These are phyloP conservation scores for Russula earlei DNA, from an alignment of 768 basidiomycete genomes.

Conservation along the genomic window DNA sequence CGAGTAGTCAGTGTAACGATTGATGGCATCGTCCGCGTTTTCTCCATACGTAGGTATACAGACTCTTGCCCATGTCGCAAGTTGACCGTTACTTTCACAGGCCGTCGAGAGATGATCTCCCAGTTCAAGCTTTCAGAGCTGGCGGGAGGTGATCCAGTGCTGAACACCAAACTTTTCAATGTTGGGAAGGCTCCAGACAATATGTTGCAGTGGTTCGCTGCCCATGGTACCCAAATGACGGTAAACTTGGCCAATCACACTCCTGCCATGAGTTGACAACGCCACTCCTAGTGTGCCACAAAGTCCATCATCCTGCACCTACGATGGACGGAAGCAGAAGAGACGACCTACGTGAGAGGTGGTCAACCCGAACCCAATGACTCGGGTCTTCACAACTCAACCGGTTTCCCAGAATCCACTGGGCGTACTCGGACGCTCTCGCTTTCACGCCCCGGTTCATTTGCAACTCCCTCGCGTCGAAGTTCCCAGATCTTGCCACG, in stretches of 20 bases:
- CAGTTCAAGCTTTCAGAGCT: slow-evolving; percentile 83
- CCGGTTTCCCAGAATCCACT: slow-evolving; percentile 22
- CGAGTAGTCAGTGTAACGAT: slow-evolving; percentile 86
- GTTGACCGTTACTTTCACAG: slow-evolving; percentile 24
- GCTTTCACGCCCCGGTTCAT: slow-evolving; percentile 45
- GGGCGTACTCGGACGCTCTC: slow-evolving; percentile 36
- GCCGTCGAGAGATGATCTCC: slow-evolving; percentile 79
- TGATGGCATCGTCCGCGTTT: slow-evolving; percentile 83
- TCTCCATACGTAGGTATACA: slow-evolving; percentile 67
- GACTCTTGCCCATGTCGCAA: neutral
- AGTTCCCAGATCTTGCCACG: slow-evolving; percentile 22
- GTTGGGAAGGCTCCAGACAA: slow-evolving; percentile 78
- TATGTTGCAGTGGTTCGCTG: slow-evolving; percentile 92
- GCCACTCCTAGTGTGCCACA: slow-evolving; percentile 61
- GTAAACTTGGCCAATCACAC: slow-evolving; percentile 33
- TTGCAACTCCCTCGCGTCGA: slow-evolving; percentile 36
- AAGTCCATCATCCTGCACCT: slow-evolving; percentile 80
- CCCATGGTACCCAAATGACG: slow-evolving; percentile 85
- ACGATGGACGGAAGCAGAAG: slow-evolving; percentile 74
- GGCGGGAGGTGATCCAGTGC: slow-evolving; percentile 53
- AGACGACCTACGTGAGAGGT: slow-evolving; percentile 18
- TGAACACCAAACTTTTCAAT: slow-evolving; percentile 60
- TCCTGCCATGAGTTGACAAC: neutral
- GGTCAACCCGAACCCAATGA: slow-evolving; percentile 17
- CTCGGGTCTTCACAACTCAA: slow-evolving; percentile 20